These are phyloP conservation scores for Aspergillus novoparasiticus DNA, from an alignment of 2,329 filamentous ascomycete species.

Conservation along the genomic window DNA sequence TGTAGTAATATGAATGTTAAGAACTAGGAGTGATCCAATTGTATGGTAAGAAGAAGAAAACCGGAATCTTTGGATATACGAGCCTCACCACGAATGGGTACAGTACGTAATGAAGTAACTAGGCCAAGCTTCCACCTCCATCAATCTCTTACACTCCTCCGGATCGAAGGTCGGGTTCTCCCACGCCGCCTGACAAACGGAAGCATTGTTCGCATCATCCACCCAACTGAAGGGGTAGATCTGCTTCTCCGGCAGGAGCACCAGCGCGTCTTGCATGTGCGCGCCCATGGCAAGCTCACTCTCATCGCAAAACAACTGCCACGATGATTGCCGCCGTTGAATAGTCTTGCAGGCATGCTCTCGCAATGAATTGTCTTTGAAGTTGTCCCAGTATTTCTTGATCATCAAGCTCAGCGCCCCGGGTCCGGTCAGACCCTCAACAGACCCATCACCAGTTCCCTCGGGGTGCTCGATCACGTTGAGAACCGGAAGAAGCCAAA, in stretches of 20 bases:
- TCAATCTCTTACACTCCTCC: slow-evolving; percentile 19
- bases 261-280: slow-evolving; percentile 10
- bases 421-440: slow-evolving; percentile 22
- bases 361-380: slow-evolving; percentile 7
- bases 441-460: slow-evolving; percentile 21
- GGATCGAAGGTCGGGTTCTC: slow-evolving; percentile 21
- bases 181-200: slow-evolving; percentile 18
- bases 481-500: slow-evolving; percentile 23
- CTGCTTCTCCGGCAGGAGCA: slow-evolving; percentile 21
- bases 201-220: slow-evolving; percentile 16
- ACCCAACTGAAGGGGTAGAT: slow-evolving; percentile 26
- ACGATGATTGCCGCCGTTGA: slow-evolving; percentile 11
- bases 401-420: slow-evolving; percentile 17
- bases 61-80: neutral
- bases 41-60: too few relatives aligned
- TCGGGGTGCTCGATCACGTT: slow-evolving; percentile 21
- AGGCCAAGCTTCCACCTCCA: slow-evolving; percentile 25
- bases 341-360: slow-evolving; percentile 14
- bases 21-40: neutral
- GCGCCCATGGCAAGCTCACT: neutral
- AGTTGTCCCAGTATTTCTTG: slow-evolving; percentile 16
- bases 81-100: slow-evolving; percentile 23
- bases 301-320: slow-evolving; percentile 18
- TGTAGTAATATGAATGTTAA: neutral
- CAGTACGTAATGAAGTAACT: slow-evolving; percentile 29